phyloP scores from a whole-genome alignment of 768 basidiomycete genomes.

The Pisolithus marmoratus region DNA sequence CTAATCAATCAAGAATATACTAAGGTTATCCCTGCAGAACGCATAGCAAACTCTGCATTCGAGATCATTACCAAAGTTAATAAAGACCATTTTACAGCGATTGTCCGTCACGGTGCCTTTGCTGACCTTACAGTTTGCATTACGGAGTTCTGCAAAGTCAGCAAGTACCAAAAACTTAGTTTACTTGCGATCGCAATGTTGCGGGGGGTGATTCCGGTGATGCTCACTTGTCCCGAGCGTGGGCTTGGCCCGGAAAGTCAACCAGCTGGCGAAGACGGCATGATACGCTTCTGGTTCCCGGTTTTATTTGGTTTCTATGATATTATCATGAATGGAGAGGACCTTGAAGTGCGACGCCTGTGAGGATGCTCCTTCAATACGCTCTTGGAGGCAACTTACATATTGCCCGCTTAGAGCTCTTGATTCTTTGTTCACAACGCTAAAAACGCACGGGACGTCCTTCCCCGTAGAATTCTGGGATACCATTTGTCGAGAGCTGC shows the following conservation, averaged over 20 bases:
- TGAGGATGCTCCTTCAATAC: constrained; percentile 38
- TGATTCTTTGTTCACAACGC: constrained; percentile 91
- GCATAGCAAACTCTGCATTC: constrained; percentile 89
- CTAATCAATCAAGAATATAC: neutral
- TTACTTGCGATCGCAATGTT: constrained; percentile 96
- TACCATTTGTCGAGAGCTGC: constrained; percentile 89
- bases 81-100: constrained; percentile 83
- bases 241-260: constrained; percentile 29
- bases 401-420: constrained; percentile 59
- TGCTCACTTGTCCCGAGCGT: constrained; percentile 80
- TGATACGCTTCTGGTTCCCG: constrained; percentile 98
- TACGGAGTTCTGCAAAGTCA: constrained; percentile 98
- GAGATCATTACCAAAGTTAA: constrained; percentile 93
- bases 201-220: constrained; percentile 84
- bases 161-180: constrained; percentile 98
- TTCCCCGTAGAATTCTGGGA: constrained; percentile 97
- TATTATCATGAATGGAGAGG: constrained; percentile 99
- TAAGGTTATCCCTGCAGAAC: constrained; percentile 44
- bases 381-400: constrained; percentile 1
- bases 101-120: constrained; percentile 91
- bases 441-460: constrained; percentile 81
- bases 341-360: constrained; percentile 94
- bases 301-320: constrained; percentile 97
- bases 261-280: constrained; percentile 65
- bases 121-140: constrained; percentile 96